phyloP scores from a whole-genome alignment of 2,329 filamentous ascomycete species.

The Pestalotiopsis fici region DNA sequence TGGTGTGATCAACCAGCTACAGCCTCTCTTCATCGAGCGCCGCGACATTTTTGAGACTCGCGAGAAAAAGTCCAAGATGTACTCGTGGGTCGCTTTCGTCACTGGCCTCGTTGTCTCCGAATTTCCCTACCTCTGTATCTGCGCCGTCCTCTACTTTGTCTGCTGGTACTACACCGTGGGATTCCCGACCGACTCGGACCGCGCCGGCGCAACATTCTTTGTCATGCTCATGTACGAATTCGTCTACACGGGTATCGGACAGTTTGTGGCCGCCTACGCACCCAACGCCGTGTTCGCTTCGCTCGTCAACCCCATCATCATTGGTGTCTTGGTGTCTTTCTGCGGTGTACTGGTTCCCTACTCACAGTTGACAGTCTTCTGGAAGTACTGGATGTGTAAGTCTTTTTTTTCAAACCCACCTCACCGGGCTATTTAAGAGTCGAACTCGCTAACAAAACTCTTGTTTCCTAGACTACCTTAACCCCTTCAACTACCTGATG shows the following conservation, averaged over 20 bases:
- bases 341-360: conserved; percentile 77
- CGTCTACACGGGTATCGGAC: conserved; percentile 61
- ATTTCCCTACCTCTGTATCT: conserved; percentile 45
- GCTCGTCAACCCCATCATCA: conserved; percentile 56
- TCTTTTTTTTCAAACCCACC: not conserved
- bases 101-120: conserved; percentile 52
- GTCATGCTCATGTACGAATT: conserved; percentile 63
- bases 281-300: conserved; percentile 62
- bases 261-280: conserved; percentile 64
- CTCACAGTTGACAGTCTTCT: conserved; percentile 62
- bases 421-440: too few relatives aligned
- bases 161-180: conserved; percentile 63
- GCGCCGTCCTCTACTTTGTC: conserved; percentile 47
- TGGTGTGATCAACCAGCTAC: conserved; percentile 58
- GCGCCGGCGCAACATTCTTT: conserved; percentile 54
- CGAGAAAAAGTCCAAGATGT: conserved; percentile 63
- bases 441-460: not conserved
- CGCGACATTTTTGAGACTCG: conserved; percentile 59
- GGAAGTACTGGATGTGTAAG: conserved; percentile 64
- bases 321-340: conserved; percentile 66
- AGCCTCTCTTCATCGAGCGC: conserved; percentile 58
- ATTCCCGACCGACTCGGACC: conserved; percentile 41
- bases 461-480: conserved; percentile 18
- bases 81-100: conserved; percentile 60
- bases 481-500: conserved; percentile 65